These are phyloP conservation scores for Effrenium voratum DNA, from an alignment of 73 alveolate species.

Conservation along the genomic window DNA sequence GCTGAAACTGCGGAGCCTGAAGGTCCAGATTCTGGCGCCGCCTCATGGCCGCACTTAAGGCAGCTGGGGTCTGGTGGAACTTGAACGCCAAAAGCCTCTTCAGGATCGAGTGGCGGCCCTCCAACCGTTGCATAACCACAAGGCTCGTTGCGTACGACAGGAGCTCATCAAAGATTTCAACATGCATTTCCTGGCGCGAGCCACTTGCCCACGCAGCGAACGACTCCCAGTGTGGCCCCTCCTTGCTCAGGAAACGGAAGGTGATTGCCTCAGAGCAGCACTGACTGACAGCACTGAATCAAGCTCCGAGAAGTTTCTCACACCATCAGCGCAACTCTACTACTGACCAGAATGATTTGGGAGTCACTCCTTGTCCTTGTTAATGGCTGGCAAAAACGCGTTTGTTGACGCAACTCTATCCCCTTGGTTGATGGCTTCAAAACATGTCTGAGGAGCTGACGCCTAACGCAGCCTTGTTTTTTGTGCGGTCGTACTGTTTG, in stretches of 20 bases:
- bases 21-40: neutral
- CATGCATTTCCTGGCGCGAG: neutral
- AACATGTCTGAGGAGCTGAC: too few species aligned
- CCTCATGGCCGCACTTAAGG: neutral
- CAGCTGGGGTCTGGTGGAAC: neutral
- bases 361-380: too few species aligned
- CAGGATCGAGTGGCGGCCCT: neutral
- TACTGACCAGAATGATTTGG: too few species aligned
- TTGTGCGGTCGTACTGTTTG: too few species aligned
- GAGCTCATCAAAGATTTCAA: neutral
- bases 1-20: neutral
- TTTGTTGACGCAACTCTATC: too few species aligned
- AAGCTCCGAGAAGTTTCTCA: too few species aligned
- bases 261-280: neutral
- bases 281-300: too few species aligned
- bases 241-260: neutral
- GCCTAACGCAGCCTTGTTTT: too few species aligned
- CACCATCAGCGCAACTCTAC: too few species aligned
- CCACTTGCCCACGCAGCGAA: neutral
- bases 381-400: too few species aligned
- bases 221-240: neutral
- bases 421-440: too few species aligned
- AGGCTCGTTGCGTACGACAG: neutral
- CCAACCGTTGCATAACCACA: neutral
- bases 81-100: neutral